phyloP scores from a whole-genome alignment of 2,329 filamentous ascomycete species.

The Cordyceps farinosa region DNA sequence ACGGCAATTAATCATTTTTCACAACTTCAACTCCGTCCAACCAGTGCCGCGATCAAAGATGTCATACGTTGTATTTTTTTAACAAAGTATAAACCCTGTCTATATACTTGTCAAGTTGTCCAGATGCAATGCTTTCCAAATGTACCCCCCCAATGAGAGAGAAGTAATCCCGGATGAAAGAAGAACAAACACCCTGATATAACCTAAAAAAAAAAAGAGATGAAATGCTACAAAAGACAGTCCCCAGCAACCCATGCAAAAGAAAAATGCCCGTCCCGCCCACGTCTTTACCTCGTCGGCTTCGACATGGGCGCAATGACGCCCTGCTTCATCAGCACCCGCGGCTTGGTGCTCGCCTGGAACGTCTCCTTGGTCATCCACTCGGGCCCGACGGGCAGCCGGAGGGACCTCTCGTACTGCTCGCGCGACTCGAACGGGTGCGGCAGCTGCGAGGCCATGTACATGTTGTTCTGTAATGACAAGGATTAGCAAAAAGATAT shows the following conservation, averaged over 20 bases:
- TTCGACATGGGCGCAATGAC: conserved; percentile 84
- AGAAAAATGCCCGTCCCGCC: too few species aligned
- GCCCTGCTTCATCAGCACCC: conserved; percentile 86
- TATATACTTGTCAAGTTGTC: not conserved
- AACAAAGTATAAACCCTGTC: not conserved
- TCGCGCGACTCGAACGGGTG: conserved; percentile 83
- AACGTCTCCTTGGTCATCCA: conserved; percentile 97
- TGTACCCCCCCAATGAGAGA: not conserved
- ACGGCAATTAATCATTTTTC: not conserved
- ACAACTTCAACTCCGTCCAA: not conserved
- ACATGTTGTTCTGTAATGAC: conserved; percentile 80
- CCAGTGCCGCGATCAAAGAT: not conserved
- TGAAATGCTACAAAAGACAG: not conserved
- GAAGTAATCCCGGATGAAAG: not conserved
- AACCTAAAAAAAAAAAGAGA: not conserved
- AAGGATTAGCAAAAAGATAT: too few species aligned
- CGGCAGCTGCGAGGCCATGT: conserved; percentile 77
- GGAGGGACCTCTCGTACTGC: conserved; percentile 86
- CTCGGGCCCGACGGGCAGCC: conserved; percentile 85
- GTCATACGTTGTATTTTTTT: not conserved
- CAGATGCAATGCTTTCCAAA: not conserved
- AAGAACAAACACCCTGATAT: not conserved
- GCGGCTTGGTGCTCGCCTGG: conserved; percentile 84
- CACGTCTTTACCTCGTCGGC: conserved; percentile 46
- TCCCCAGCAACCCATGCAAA: not conserved